Percentiles rank a stretch among this genome's conserved stretches.
phyloP scores from a whole-genome alignment of 2,329 filamentous ascomycete genomes.

The Onygenales sp. region DNA sequence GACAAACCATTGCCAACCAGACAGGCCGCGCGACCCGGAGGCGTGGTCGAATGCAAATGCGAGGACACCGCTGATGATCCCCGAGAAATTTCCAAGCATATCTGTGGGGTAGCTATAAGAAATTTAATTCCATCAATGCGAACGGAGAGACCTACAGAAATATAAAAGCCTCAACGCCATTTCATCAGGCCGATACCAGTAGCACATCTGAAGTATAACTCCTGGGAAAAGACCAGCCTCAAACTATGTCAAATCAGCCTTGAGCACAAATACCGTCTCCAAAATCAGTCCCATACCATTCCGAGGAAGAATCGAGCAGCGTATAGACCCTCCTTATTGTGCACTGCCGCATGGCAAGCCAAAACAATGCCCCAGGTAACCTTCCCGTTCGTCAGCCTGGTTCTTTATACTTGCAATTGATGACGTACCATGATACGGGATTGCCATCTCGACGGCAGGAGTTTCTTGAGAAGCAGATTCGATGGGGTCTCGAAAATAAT shows the following conservation, averaged over 20 bases:
- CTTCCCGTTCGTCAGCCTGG: no score
- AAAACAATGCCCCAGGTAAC: no score
- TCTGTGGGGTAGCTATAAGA: constrained; percentile 15
- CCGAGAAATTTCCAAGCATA: constrained; percentile 32
- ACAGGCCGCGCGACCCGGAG: constrained; percentile 24
- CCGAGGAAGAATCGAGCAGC: no score
- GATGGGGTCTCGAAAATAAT: neutral
- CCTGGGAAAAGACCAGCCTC: no score
- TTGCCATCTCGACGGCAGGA: constrained; percentile 18
- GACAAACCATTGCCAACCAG: constrained; percentile 19
- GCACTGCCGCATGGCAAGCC: no score
- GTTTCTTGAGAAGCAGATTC: neutral
- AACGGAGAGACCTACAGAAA: constrained; percentile 30
- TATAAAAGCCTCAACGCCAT: constrained; percentile 24
- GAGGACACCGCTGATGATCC: constrained; percentile 34
- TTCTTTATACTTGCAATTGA: neutral
- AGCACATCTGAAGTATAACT: constrained; percentile 27
- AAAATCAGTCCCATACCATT: no score
- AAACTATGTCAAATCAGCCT: no score
- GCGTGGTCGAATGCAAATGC: constrained; percentile 36
- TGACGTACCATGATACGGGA: constrained; percentile 20
- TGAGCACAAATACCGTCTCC: no score
- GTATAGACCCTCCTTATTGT: no score
- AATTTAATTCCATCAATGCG: constrained; percentile 8
- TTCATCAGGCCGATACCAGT: constrained; percentile 41